Evolutionary conservation across 495 filamentous ascomycete species (phyloP), one percentile per base, ranked within the genome.

Genomic region (Daldinia bambusicola): DNA sequence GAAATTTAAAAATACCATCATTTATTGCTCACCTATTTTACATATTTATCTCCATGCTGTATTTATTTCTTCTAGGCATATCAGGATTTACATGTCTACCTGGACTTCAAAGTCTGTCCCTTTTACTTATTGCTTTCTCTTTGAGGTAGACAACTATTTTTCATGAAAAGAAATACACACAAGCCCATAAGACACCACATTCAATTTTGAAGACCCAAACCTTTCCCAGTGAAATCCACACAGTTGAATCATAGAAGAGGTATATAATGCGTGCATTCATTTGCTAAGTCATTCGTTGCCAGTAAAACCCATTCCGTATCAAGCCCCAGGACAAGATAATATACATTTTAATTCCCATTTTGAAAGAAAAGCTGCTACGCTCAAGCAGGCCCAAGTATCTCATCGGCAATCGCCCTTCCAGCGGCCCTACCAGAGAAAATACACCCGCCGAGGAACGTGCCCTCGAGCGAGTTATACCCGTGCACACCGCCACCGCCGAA

Each of bases 401-500:
- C 80, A 9, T 80, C 77, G 0, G 78, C 81, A 45, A 84, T 80
- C 0, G 80, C 82, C 45, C 79, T 63, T 5, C 84, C 83, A 0
- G 84, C 84, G 1, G 82, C 81, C 36, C 83, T 55, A 0, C 84
- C 84, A 0, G 84, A 84, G 68, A 86, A 86, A 57, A 86, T 85
- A 41, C 84, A 86, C 10, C 84, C 84, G 2, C 83, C 79, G 6
- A 81, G 70, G 57, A 81, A 86, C 6, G 83, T 86, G 12, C 84
- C 84, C 74, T 86, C 84, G 9, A 86, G 77, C 22, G 83, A 80
- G 52, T 74, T 83, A 30, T 85, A 85, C 5, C 84, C 84, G 59
- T 86, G 84, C 0, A 85, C 82, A 30, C 84, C 84, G 6, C 84
- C 84, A 6, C 84, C 84, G 1, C 84, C 84, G 53, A 86, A 86